Evolutionary conservation across 163 green algal genomes (phyloP), one percentile per base, ranked within the genome.

Genomic region (Volvox carteri): DNA sequence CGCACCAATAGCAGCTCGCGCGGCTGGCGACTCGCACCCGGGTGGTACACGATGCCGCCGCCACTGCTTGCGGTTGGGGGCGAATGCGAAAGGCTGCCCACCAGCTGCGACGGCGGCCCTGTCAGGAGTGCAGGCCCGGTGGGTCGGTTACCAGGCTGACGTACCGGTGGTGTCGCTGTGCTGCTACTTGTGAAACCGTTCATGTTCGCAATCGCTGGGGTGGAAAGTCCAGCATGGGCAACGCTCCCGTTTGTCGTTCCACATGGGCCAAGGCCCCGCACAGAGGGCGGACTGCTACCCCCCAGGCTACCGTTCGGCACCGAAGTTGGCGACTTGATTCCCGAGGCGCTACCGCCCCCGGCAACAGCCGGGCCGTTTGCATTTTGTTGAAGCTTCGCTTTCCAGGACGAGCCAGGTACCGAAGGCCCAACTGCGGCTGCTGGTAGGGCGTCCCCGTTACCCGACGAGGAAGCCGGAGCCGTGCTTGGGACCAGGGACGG

Each of bases 1-100:
- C 93, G 91, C 50, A 92, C 92, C 4, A 90, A 65, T 54, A 70
- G 70, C 78, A 92, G 80, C 18, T 21, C 65, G 16, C 52, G 76
- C 21, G 42, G 12, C 25, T 50, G 30, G 67, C 37, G 48, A 30
- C 42, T 54, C 16, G 30, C 48, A 25, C 46, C 46, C 2, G 83
- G 83, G 30, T 74, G 37, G 37, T 81, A 81, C 62, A 79, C 46
- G 16, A 87, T 39, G 35, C 28, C 58, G 41, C 8, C 25, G 62
- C 23, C 12, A 42, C 41, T 46, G 41, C 18, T 65, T 44, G 44
- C 2, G 67, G 25, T 37, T 1, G 78, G 8, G 16, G 16, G 56
- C 2, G 85, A 41, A 0, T 68, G 25, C 16, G 60, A 81, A 21
- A 85, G 14, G 39, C 85, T 90, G 56, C 85, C 73, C 0, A 84